Evolutionary conservation across 345 rosid genomes (phyloP), one percentile per base, ranked within the genome.

Genomic region (Mangifera indica): DNA sequence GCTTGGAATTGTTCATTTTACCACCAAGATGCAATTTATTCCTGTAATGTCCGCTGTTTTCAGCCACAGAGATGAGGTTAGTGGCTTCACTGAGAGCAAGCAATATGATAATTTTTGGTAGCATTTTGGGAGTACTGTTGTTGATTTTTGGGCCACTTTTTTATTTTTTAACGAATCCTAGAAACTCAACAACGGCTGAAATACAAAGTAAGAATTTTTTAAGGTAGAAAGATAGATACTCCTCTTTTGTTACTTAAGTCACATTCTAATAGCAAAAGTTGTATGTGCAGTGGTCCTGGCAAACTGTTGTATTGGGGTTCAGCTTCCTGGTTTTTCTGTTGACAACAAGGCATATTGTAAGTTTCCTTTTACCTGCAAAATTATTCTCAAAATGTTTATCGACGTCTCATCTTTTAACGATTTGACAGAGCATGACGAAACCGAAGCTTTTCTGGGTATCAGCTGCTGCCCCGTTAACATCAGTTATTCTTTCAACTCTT

Each of bases 361-460:
- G 92, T 57, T 12, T 63, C 63, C 54, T 61, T 66, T n/a, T 70
- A 73, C 59, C 20, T 48, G 11, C 37, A 9, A 66, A 32, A 10
- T 37, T 17, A 15, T 10, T 7, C n/a, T 59, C 7, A 2, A 3
- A 37, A 15, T 7, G 21, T 8, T 40, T 22, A 7, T 54, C 7
- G 6, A 26, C 21, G 60, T 63, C 14, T 46, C 45, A 71, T 67
- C 74, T 74, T n/a, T 17, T 42, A 45, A 42, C 20, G 72, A 63
- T 20, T 49, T 60, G 71, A 25, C 83, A 96, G 99, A 88, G 98
- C 80, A 83, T 84, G 82, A 93, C 64, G 73, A 93, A 85, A 67
- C 97, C 97, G 24, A 93, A 93, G 79, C 88, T 91, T 69, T 96
- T 93, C 83, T 96, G 98, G 98, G 83, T 93, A 22, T 91, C 98